Evolutionary conservation across 2,329 filamentous ascomycete genomes (phyloP), one percentile per base, ranked within the genome.

Genomic region (Fusarium proliferatum): DNA sequence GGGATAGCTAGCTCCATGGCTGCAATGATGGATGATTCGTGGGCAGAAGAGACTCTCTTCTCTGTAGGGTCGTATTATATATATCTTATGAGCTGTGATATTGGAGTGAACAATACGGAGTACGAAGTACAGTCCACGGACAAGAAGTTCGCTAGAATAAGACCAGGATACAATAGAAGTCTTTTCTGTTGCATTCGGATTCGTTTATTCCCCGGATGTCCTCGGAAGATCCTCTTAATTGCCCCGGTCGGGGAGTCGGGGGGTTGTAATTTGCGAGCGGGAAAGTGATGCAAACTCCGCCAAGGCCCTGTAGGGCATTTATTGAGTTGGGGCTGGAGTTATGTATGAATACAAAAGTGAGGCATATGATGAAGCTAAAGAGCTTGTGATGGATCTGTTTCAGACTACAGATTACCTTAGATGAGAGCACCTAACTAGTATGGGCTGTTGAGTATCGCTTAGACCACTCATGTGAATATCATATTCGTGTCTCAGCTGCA

Each of bases 281-380:
- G 48, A 43, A 33, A 34, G 46, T n/a, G 30, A 38, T 56, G 51
- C 73, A 56, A 72, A 72, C 55, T 70, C 68, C 61, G 72, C 68
- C 49, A 66, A 58, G 53, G 64, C 58, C 46, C 46, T 67, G 42
- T 49, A 45, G 58, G 69, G 48, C 36, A 66, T 52, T 30, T 59
- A 36, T 36, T 33, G 39, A 7, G 34, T 19, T 26, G 38, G 33
- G 33, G 30, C 28, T 49, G 15, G 21, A 51, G 6, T 51, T 61
- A 67, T 53, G 30, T 33, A 61, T 53, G 55, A 48, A 60, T 55
- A 46, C 9, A 26, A 41, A 33, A 26, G 36, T 66, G 49, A 66
- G 39, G 30, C 38, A 33, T 38, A 23, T 65, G 59, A 58, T 48
- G n/a, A 21, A 58, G 30, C 33, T 36, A 41, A 33, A 26, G 41